phyloP scores from a whole-genome alignment of 495 filamentous ascomycete species.

The Xanthoparmelia taractica region DNA sequence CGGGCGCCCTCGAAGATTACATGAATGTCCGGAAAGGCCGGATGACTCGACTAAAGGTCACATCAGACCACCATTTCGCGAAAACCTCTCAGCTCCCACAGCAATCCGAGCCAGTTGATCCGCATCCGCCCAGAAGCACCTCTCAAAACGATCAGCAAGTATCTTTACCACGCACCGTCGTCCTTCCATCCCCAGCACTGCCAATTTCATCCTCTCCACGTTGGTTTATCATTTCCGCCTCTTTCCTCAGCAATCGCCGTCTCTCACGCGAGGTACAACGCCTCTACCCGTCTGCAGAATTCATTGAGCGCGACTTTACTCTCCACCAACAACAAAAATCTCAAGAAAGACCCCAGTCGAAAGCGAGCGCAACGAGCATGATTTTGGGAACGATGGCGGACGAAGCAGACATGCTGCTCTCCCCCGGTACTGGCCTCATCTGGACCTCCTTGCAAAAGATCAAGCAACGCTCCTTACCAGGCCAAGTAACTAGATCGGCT shows the following conservation, averaged over 20 bases:
- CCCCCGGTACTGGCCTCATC: slow-evolving; percentile 61
- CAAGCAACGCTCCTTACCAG: slow-evolving; percentile 63
- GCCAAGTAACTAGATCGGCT: slow-evolving; percentile 40
- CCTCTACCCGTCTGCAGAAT: slow-evolving; percentile 42
- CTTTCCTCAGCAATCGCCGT: slow-evolving; percentile 37
- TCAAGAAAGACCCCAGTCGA: not conserved
- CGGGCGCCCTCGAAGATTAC: slow-evolving; percentile 38
- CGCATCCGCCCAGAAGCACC: not conserved
- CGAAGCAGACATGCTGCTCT: slow-evolving; percentile 73
- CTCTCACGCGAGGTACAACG: slow-evolving; percentile 42
- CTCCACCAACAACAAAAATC: slow-evolving; percentile 21
- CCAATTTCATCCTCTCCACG: slow-evolving; percentile 17
- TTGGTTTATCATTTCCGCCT: slow-evolving; percentile 43
- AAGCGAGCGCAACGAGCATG: not conserved
- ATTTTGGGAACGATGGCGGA: slow-evolving; percentile 29
- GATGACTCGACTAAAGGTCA: slow-evolving; percentile 31
- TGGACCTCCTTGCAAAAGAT: slow-evolving; percentile 65
- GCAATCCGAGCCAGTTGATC: not conserved
- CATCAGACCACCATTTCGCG: slow-evolving; percentile 16
- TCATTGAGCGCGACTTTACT: slow-evolving; percentile 55
- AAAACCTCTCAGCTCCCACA: not conserved
- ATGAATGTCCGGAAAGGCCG: slow-evolving; percentile 34
- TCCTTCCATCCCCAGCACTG: slow-evolving; percentile 15
- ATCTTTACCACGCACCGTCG: slow-evolving; percentile 7
- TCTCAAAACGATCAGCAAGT: not conserved